These are phyloP conservation scores for Paracorniculantispora psalliotae DNA, from an alignment of 2,329 filamentous ascomycete genomes.

Conservation along the genomic window DNA sequence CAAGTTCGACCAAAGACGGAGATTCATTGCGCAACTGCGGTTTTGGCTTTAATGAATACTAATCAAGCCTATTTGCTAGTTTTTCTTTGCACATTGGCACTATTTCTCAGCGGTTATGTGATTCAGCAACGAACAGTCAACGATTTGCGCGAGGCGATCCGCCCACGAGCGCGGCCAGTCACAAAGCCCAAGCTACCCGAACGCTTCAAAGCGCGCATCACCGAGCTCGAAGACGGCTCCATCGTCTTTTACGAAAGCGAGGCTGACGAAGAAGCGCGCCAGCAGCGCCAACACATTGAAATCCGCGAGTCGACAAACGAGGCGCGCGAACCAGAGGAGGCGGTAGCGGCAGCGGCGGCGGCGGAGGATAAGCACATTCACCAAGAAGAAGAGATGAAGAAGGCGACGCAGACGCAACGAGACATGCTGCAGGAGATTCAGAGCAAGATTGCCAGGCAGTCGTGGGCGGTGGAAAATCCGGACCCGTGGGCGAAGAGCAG, in stretches of 20 bases:
- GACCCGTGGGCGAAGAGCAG: constrained; percentile 34
- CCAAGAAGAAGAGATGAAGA: constrained; percentile 15
- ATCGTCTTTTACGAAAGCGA: constrained; percentile 36
- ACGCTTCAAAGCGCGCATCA: constrained; percentile 41
- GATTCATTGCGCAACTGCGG: neutral
- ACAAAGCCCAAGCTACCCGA: constrained; percentile 48
- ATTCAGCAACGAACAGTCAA: constrained; percentile 82
- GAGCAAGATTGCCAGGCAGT: constrained; percentile 28
- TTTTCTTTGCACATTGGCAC: constrained; percentile 69
- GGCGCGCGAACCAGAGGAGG: too few relatives aligned
- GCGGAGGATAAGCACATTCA: constrained; percentile 10
- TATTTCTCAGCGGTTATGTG: constrained; percentile 84
- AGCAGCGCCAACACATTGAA: constrained; percentile 15
- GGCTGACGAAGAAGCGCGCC: constrained; percentile 23
- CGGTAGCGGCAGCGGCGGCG: too few relatives aligned
- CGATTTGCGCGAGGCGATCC: constrained; percentile 70
- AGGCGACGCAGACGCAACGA: constrained; percentile 23
- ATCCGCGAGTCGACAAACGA: constrained; percentile 27
- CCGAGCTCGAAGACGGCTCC: constrained; percentile 43
- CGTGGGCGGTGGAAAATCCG: constrained; percentile 30
- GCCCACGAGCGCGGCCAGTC: constrained; percentile 40
- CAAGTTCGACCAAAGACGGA: neutral
- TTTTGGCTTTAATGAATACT: neutral
- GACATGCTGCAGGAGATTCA: constrained; percentile 29
- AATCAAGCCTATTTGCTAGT: constrained; percentile 41